Percentiles rank a stretch among this genome's conserved stretches.
phyloP scores from a whole-genome alignment of 768 basidiomycete species.

The Leccinellum albellum region DNA sequence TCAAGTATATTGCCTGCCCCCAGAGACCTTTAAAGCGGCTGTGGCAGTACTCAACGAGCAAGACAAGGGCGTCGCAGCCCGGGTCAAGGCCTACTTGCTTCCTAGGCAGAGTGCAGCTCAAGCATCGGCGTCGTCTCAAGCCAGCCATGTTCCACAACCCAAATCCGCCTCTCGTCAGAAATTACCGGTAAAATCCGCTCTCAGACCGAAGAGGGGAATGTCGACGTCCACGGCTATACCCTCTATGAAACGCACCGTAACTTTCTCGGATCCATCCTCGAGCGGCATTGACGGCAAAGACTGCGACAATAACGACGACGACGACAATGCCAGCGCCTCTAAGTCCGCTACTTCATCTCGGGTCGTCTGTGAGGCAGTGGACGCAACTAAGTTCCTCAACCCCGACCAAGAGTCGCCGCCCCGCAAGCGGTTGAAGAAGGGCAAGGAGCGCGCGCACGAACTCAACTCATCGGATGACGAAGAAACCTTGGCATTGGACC shows the following conservation, averaged over 20 bases:
- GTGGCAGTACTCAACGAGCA: conserved; percentile 17
- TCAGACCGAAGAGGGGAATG: conserved; percentile 8
- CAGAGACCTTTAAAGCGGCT: conserved; percentile 19
- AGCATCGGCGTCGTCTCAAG: background rate
- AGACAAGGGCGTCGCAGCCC: conserved; percentile 22
- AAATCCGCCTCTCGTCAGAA: conserved; percentile 13
- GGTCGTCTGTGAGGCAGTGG: too few relatives aligned
- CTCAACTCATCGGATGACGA: too few relatives aligned
- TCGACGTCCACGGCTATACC: conserved; percentile 8
- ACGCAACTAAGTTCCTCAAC: too few relatives aligned
- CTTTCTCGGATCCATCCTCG: conserved; percentile 7
- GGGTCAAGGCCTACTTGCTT: conserved; percentile 14
- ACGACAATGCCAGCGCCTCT: too few relatives aligned
- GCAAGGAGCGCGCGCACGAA: too few relatives aligned
- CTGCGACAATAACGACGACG: conserved; percentile 3
- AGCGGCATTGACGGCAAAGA: conserved; percentile 22
- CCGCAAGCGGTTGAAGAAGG: too few relatives aligned
- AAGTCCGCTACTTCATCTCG: too few relatives aligned
- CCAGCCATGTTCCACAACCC: background rate
- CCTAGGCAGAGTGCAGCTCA: background rate
- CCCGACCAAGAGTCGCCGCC: too few relatives aligned
- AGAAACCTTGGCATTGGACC: too few relatives aligned
- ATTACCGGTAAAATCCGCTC: conserved; percentile 14
- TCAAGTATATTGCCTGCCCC: conserved; percentile 12
- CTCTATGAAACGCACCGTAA: conserved; percentile 33